These are phyloP conservation scores for Calocera cornea DNA, from an alignment of 768 basidiomycete species.

Conservation along the genomic window DNA sequence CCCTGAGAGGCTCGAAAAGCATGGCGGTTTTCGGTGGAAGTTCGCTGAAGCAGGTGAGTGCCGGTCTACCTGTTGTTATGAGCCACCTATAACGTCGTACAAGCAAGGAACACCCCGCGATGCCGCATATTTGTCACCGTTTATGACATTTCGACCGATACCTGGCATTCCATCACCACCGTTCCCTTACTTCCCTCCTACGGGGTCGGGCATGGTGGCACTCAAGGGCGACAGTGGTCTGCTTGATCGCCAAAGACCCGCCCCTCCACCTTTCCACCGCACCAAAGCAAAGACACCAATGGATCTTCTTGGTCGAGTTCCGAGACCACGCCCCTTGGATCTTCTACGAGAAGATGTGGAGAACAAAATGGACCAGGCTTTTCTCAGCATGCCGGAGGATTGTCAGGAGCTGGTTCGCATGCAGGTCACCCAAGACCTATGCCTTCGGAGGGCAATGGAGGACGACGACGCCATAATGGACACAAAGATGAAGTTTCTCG, in stretches of 20 bases:
- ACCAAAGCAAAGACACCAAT: not conserved
- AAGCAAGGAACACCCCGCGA: not conserved
- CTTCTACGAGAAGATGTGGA: not conserved
- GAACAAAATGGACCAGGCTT: not conserved
- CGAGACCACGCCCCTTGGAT: not conserved
- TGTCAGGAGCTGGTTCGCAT: not conserved
- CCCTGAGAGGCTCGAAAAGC: not conserved
- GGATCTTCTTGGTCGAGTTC: not conserved
- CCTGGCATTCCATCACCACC: not conserved
- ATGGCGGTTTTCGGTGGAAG: not conserved
- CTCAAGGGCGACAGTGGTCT: not conserved
- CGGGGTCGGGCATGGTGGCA: not conserved
- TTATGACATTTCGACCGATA: not conserved
- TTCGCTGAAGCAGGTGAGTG: not conserved
- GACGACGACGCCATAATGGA: not conserved
- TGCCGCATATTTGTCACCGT: not conserved
- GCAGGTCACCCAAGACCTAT: not conserved
- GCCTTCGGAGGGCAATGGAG: not conserved
- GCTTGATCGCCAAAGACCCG: not conserved
- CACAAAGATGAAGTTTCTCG: not conserved
- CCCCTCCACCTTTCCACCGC: not conserved
- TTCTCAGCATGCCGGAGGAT: not conserved
- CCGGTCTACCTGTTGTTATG: not conserved
- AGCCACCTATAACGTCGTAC: not conserved
- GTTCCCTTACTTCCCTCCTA: not conserved